Base-by-base conservation (phyloP, 768 basidiomycete species). In the Cyclocybe aegerita region DNA sequence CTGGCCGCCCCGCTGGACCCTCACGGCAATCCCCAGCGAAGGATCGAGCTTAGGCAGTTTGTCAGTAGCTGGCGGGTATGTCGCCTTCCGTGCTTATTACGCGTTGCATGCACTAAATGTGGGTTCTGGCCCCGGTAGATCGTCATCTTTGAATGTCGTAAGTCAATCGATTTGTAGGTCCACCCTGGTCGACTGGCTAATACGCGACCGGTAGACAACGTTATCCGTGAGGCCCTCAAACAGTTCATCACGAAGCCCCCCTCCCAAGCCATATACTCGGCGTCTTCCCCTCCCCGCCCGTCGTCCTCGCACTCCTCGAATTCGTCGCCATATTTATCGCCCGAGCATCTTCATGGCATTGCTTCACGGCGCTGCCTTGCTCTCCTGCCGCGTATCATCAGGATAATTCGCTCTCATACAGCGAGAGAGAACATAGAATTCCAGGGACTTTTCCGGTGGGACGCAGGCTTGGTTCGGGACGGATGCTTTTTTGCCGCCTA, bases 401-500 rank as follows among this genome's bases (percentile, higher is more conserved):
- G 72, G 44, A 78, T 82, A 52, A 64, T 86, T 31, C 78, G 79
- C 53, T 68, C 69, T 5, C 80, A 84, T 57, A 61, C 81, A 4
- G 67, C 73, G 4, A 59, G 57, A 45, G 65, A 65, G 15, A 60
- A 57, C 35, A 54, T 50, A 12, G 64, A 67, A 35, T 61, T 59
- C 12, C 58, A 66, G 15, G 74, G 75, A 9, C 80, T 96, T 57
- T 93, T 97, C 62, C 78, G 77, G 58, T 95, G 87, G 76, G 94
- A 98, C 63, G 82, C 92, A 1, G 86, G 88, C 14, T 76, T 95
- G 4, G 83, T 94, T 46, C 81, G 90, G 14, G 93, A 96, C 59
- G 94, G 94, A 3, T 91, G 88, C 60, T 96, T 88, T 76, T 95
- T 88, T 59, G 90, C 90, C 3, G 92, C 84, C 2, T 81, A 87